Evolutionary conservation across 2,329 filamentous ascomycete genomes (phyloP).

Genomic region (Arthrobotrys sphaeroides): DNA sequence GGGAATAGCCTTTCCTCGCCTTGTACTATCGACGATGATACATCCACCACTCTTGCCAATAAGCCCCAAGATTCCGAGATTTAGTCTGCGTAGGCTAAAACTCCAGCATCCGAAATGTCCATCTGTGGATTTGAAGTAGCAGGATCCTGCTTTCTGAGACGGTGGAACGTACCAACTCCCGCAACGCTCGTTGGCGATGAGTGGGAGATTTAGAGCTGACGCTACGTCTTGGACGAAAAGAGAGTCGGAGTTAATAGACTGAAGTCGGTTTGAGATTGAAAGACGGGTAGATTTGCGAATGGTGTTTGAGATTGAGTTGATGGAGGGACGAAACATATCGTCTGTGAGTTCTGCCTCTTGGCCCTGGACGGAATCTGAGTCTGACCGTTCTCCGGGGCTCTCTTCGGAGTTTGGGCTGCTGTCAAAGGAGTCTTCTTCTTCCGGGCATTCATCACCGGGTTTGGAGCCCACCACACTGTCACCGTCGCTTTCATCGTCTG

Average conservation of each 20-base stretch:
- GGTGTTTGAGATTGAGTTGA: slow-evolving; percentile 51
- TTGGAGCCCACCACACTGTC: slow-evolving; percentile 1
- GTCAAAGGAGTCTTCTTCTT: neutral
- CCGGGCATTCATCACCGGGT: neutral
- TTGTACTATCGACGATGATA: slow-evolving; percentile 91
- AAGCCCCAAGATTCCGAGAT: slow-evolving; percentile 79
- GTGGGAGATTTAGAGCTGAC: slow-evolving; percentile 69
- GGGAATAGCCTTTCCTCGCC: slow-evolving; percentile 91
- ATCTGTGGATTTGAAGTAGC: slow-evolving; percentile 98
- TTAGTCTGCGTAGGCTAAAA: slow-evolving; percentile 84
- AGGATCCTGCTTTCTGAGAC: slow-evolving; percentile 72
- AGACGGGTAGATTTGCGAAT: slow-evolving; percentile 74
- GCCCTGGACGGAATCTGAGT: neutral
- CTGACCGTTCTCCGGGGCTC: neutral
- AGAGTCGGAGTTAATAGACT: slow-evolving; percentile 80
- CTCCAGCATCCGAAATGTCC: slow-evolving; percentile 91
- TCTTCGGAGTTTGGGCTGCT: neutral
- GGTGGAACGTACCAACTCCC: slow-evolving; percentile 92
- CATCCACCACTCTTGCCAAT: slow-evolving; percentile 75
- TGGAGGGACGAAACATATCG: slow-evolving; percentile 30
- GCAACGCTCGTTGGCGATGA: slow-evolving; percentile 93
- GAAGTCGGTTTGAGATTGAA: slow-evolving; percentile 81
- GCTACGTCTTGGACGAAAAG: slow-evolving; percentile 74
- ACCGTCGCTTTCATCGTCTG: slow-evolving; percentile 36
- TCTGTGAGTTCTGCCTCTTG: neutral